phyloP scores from a whole-genome alignment of 495 filamentous ascomycete genomes.

The Lichenothelia convexa region DNA sequence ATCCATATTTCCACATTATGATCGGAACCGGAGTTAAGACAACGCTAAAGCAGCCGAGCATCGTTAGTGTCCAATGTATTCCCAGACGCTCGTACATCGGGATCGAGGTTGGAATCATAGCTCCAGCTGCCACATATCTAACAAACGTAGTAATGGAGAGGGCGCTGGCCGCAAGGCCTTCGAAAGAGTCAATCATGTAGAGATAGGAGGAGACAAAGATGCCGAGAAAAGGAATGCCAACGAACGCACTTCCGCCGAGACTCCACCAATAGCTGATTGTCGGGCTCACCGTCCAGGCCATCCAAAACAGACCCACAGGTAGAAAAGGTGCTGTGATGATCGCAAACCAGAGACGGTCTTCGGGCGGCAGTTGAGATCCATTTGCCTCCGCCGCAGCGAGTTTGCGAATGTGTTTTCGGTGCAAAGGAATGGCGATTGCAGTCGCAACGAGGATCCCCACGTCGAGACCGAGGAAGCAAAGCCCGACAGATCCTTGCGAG shows the following conservation, averaged over 20 bases:
- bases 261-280: slow-evolving; percentile 37
- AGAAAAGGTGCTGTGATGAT: slow-evolving; percentile 36
- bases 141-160: slow-evolving; percentile 16
- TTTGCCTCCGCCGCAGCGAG: too few relatives aligned
- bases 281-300: slow-evolving; percentile 28
- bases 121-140: slow-evolving; percentile 20
- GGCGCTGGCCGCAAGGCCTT: slow-evolving; percentile 15
- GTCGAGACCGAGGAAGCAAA: slow-evolving; percentile 40
- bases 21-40: slow-evolving; percentile 35
- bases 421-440: slow-evolving; percentile 32
- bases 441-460: slow-evolving; percentile 32
- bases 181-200: slow-evolving; percentile 20
- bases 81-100: slow-evolving; percentile 36
- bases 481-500: slow-evolving; percentile 33
- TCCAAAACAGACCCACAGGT: slow-evolving; percentile 43
- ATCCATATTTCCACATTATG: slow-evolving; percentile 32
- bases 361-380: slow-evolving; percentile 26
- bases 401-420: too few relatives aligned
- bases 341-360: slow-evolving; percentile 38
- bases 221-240: slow-evolving; percentile 35
- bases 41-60: slow-evolving; percentile 31
- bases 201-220: slow-evolving; percentile 22
- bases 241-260: slow-evolving; percentile 28
- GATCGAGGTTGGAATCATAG: slow-evolving; percentile 25
- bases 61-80: slow-evolving; percentile 37